These are phyloP conservation scores for Suzukiozyma palmioleophila DNA, from an alignment of 1,139 yeast genomes.

Conservation along the genomic window DNA sequence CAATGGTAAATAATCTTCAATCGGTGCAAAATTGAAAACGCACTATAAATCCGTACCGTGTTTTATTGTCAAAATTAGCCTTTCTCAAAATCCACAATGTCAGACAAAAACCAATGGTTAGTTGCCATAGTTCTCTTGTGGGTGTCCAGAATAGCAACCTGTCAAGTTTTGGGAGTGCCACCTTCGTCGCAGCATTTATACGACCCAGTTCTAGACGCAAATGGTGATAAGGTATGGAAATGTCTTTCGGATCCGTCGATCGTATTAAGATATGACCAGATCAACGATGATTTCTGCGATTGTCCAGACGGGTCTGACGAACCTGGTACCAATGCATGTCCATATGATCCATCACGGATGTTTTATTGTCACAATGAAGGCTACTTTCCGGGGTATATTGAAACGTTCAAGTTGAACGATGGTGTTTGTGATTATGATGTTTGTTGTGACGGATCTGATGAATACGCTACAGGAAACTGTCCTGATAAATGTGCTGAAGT, in stretches of 20 bases:
- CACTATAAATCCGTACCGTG: no score
- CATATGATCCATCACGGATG: conserved; percentile 26
- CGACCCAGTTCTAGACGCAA: conserved; percentile 37
- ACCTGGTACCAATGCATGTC: conserved; percentile 91
- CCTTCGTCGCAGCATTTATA: conserved; percentile 47
- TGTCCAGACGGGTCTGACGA: conserved; percentile 99
- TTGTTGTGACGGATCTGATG: conserved; percentile 97
- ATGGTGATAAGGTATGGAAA: conserved; percentile 47
- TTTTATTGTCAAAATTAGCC: no score
- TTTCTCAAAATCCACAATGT: neutral
- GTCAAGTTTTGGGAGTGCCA: conserved; percentile 23
- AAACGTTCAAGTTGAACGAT: conserved; percentile 68
- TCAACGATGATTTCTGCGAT: conserved; percentile 89
- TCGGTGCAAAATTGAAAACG: no score
- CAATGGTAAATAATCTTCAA: no score
- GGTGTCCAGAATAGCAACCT: neutral
- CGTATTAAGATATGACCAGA: conserved; percentile 51
- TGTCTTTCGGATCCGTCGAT: conserved; percentile 68
- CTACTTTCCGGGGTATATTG: conserved; percentile 52
- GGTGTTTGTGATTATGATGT: conserved; percentile 87
- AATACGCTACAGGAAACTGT: conserved; percentile 45
- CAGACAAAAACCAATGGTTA: neutral
- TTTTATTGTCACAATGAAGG: conserved; percentile 83
- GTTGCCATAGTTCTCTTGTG: neutral
- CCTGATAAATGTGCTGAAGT: conserved; percentile 56